phyloP scores from a whole-genome alignment of 2,329 filamentous ascomycete genomes.

The Chrysoporthe puriensis region DNA sequence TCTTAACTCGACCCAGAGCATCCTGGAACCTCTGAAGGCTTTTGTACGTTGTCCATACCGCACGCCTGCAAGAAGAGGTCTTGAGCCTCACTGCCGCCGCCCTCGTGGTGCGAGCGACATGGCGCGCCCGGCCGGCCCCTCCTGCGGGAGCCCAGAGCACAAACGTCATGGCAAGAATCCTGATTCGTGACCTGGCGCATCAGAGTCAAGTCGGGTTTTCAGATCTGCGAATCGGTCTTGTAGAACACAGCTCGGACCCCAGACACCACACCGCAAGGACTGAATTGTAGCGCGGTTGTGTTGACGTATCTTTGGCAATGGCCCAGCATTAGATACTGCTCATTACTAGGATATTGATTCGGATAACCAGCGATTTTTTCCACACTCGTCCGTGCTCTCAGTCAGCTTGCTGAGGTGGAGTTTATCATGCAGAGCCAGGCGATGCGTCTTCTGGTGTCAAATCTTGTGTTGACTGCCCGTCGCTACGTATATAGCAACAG shows the following conservation, averaged over 20 bases:
- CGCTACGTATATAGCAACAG: too few relatives aligned
- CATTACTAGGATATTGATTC: not conserved
- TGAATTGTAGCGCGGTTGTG: not conserved
- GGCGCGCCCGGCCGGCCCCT: not conserved
- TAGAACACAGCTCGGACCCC: not conserved
- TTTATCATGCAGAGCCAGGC: not conserved
- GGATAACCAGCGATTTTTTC: not conserved
- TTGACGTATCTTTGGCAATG: not conserved
- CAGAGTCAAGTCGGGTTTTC: not conserved
- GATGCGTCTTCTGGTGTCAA: conserved; percentile 3
- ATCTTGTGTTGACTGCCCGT: conserved; percentile 15
- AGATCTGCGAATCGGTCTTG: not conserved
- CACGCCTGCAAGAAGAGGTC: not conserved
- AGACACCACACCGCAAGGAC: not conserved
- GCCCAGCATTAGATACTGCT: not conserved
- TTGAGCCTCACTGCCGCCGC: not conserved
- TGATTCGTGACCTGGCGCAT: not conserved
- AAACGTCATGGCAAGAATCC: not conserved
- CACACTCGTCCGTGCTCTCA: not conserved
- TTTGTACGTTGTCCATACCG: not conserved
- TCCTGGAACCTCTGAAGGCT: not conserved
- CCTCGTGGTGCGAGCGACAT: not conserved
- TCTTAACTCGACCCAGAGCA: not conserved
- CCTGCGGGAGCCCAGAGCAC: not conserved
- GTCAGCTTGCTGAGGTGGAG: not conserved